Conservation (phyloP, 2,329 filamentous ascomycete species). For the Pseudogymnoascus sp. region DNA sequence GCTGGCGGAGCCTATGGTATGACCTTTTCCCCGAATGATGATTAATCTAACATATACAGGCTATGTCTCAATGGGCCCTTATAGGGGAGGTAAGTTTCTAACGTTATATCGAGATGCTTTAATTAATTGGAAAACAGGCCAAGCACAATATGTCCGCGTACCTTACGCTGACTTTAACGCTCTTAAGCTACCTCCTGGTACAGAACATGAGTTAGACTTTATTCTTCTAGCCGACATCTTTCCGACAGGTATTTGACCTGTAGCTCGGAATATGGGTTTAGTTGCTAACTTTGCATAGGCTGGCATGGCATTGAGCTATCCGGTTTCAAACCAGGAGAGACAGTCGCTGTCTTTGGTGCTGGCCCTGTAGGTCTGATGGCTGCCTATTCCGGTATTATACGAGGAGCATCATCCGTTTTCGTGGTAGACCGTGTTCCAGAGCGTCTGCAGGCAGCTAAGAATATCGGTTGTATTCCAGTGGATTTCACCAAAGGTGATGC, state of each 20-base stretch:
- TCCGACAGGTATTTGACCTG: slow-evolving; percentile 25
- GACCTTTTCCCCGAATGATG: neutral
- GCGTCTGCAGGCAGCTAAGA: slow-evolving; percentile 50
- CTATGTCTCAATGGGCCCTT: slow-evolving; percentile 55
- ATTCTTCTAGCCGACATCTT: slow-evolving; percentile 45
- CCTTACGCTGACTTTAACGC: slow-evolving; percentile 63
- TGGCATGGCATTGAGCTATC: slow-evolving; percentile 52
- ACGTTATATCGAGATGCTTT: no score
- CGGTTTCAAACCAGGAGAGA: slow-evolving; percentile 54
- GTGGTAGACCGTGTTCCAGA: slow-evolving; percentile 58
- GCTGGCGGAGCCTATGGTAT: slow-evolving; percentile 48
- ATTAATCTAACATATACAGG: slow-evolving; percentile 22
- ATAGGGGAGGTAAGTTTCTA: slow-evolving; percentile 28
- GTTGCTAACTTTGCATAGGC: slow-evolving; percentile 24
- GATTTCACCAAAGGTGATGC: slow-evolving; percentile 54
- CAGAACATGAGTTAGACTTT: slow-evolving; percentile 55
- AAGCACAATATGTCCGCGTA: slow-evolving; percentile 58
- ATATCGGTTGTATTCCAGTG: slow-evolving; percentile 55
- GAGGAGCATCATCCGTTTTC: slow-evolving; percentile 54
- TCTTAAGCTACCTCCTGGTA: slow-evolving; percentile 52
- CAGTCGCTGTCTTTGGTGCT: slow-evolving; percentile 57
- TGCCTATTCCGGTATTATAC: slow-evolving; percentile 53
- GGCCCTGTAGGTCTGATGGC: slow-evolving; percentile 61
- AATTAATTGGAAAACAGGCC: slow-evolving; percentile 12
- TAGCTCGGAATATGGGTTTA: neutral